These are phyloP conservation scores for Cucurbita ficifolia DNA, from an alignment of 306 rosid genomes.

Conservation along the genomic window DNA sequence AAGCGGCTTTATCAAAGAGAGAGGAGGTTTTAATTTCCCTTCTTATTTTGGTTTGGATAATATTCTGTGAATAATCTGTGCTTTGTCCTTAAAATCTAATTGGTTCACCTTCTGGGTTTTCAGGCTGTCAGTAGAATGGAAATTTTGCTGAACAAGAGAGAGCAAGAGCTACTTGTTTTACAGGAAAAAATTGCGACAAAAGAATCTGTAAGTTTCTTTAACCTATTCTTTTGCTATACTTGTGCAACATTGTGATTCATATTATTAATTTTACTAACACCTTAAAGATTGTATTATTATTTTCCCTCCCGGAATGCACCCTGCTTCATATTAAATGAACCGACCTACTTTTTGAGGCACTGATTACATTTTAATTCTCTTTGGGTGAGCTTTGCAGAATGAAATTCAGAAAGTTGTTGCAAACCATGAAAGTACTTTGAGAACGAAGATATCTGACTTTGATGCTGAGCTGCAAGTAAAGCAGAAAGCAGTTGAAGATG, in stretches of 20 bases:
- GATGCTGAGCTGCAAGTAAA: slow-evolving; percentile 58
- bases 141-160: slow-evolving; percentile 45
- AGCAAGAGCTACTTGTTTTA: slow-evolving; percentile 48
- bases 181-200: slow-evolving; percentile 48
- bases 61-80: neutral
- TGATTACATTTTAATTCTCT: neutral
- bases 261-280: neutral
- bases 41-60: slow-evolving; percentile 5
- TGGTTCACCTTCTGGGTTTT: slow-evolving; percentile 9
- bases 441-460: slow-evolving; percentile 40
- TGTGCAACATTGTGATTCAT: neutral
- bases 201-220: slow-evolving; percentile 50
- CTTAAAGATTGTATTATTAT: neutral
- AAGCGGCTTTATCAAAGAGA: slow-evolving; percentile 35
- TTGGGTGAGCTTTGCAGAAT: slow-evolving; percentile 37
- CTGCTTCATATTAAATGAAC: neutral
- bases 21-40: slow-evolving; percentile 47
- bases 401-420: slow-evolving; percentile 47
- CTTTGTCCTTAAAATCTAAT: slow-evolving; percentile 10
- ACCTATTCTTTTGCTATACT: neutral
- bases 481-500: slow-evolving; percentile 54
- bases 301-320: neutral
- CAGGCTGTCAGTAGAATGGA: slow-evolving; percentile 49
- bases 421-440: slow-evolving; percentile 45
- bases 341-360: neutral